Base-by-base conservation (phyloP, 306 rosid genomes). In the Oemleria cerasiformis region DNA sequence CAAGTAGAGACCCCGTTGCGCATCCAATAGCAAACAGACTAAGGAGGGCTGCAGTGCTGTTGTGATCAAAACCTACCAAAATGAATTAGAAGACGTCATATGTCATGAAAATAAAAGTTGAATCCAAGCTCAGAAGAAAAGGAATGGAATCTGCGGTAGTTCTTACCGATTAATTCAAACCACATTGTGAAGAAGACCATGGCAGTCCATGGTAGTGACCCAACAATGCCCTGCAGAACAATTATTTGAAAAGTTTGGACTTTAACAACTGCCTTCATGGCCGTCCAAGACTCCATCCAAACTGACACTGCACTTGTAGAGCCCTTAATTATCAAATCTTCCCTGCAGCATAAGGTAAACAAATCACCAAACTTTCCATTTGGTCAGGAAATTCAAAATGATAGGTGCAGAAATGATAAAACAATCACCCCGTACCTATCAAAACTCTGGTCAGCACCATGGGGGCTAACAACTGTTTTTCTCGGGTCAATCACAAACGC, bases 151-250 rank as follows among this genome's bases (percentile, higher is more conserved):
- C 62, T 17, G 42, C 70, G 36, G 65, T 67, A 54, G 72, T 65
- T 51, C 87, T 79, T 83, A 91, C 99, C 99, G 14, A 94, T 86
- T 62, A 94, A 83, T 85, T 94, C 90, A 44, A 94, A 94, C 99
- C 99, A 94, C 99, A 94, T 91, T 48, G 99, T 94, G 88, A 94
- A 91, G 90, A 94, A 94, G 80, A 94, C 99, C 99, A 91, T 94
- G 82, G 99, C 97, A 61, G 97, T 94, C 99, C 99, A 94, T n/a
- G 99, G 99, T 40, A 94, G 86, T 8, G 97, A 94, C 41, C 97
- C 97, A 67, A 94, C 79, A 68, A 91, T 71, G 34, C 99, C 97
- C 82, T 91, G 99, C 81, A 94, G 65, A 75, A 94, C 99, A 63
- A 94, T 89, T 53, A 94, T 81, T 82, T 88, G 96, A 79, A 94